Evolutionary conservation across 2,329 filamentous ascomycete species (phyloP).

Genomic region (Lithohypha guttulata): DNA sequence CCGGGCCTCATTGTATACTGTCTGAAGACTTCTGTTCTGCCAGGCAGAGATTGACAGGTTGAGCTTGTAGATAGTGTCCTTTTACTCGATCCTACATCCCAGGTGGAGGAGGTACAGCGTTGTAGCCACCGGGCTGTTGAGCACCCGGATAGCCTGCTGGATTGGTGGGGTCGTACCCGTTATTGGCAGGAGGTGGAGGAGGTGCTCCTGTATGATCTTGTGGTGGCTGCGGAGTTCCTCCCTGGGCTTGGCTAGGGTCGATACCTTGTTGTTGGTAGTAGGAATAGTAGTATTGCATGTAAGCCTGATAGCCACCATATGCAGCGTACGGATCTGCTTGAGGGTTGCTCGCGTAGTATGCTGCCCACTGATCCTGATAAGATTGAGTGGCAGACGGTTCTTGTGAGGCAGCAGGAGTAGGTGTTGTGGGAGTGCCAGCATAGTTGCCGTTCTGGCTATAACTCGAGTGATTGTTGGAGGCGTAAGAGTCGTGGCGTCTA

Average conservation of each 20-base stretch:
- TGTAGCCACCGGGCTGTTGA: conserved; percentile 26
- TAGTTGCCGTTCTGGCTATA: conserved; percentile 14
- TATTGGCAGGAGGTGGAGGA: conserved; percentile 27
- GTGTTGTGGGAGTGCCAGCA: conserved; percentile 22
- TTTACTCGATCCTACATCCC: conserved; percentile 4
- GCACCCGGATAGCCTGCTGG: not conserved
- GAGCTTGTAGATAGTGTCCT: not conserved
- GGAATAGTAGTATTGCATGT: conserved; percentile 9
- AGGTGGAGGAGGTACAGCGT: conserved; percentile 9
- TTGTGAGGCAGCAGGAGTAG: conserved; percentile 27
- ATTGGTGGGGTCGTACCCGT: conserved; percentile 1
- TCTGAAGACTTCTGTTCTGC: not conserved
- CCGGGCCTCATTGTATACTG: not conserved
- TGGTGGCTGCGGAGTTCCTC: conserved; percentile 1
- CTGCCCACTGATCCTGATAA: conserved; percentile 9
- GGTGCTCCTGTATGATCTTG: conserved; percentile 29
- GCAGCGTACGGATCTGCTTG: conserved; percentile 9
- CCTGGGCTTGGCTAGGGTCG: conserved; percentile 3
- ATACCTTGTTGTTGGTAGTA: conserved; percentile 9
- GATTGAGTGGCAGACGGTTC: conserved; percentile 41
- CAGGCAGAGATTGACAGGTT: not conserved
- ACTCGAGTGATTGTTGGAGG: conserved; percentile 7
- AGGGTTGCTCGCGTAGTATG: conserved; percentile 8
- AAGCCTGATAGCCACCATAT: conserved; percentile 9
- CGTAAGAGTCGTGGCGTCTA: conserved; percentile 1